Evolutionary conservation across 495 filamentous ascomycete species (phyloP), one percentile per base, ranked within the genome.

Genomic region (Penicillium odoratum): DNA sequence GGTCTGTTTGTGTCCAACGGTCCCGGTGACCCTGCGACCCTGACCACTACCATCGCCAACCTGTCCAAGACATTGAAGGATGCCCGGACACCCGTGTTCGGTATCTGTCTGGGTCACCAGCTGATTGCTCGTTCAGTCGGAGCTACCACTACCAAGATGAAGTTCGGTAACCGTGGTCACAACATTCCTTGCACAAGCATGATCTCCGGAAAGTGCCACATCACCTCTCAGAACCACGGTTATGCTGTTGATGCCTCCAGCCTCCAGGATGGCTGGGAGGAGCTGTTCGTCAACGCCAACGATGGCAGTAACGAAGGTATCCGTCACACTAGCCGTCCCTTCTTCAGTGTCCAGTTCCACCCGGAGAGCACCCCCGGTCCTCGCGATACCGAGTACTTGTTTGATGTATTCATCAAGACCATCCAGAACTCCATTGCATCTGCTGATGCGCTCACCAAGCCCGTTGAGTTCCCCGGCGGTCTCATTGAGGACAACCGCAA

Each of bases 261-360:
- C 21, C 80, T 98, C 11, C 88, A 91, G 21, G 55, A 76, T 8
- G 87, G 84, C 47, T 98, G 94, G 94, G 82, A 88, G 58, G 94
- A 97, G 69, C 81, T 98, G 1, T 98, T 98, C 62, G 87, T 97
- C 56, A 98, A 98, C 67, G 94, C 94, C 69, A 98, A 98, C 69
- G 94, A 98, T 69, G 90, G 89, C 61, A 97, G 91, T 70, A 98
- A 98, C 71, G 94, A 98, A 74, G 94, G 94, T 75, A 96, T 98
- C 61, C 86, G 91, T 68, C 92, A 98, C 69, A 77, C 82, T 45
- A 82, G 78, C 71, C 88, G 85, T 51, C 94, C 94, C 16, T 95
- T 90, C 79, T 98, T 98, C 82, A 96, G 92, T 77, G 94, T 98
- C 21, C 94, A 98, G 72, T 98, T 98, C 79, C 94, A 98, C 66